Evolutionary conservation across 768 basidiomycete species (phyloP).

Genomic region (Kwoniella heveanensis): DNA sequence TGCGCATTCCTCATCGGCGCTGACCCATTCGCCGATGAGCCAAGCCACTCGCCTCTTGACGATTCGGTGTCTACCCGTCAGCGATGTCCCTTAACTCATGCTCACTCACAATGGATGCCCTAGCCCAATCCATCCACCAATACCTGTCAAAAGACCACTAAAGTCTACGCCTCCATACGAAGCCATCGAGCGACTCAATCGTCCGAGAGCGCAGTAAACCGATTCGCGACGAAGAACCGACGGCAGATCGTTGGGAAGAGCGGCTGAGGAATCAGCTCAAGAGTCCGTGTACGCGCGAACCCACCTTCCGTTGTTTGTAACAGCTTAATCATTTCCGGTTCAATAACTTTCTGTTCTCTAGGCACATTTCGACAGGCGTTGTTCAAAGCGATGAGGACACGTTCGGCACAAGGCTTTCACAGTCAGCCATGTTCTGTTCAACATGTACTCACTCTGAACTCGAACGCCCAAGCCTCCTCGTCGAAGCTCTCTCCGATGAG

Average conservation of each 20-base stretch:
- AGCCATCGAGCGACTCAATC: constrained; percentile 42
- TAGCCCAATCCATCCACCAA: constrained; percentile 35
- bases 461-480: constrained; percentile 89
- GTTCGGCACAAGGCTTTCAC: constrained; percentile 81
- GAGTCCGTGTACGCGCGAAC: background rate
- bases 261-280: constrained; percentile 27
- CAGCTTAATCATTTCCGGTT: constrained; percentile 46
- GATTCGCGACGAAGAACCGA: constrained; percentile 47
- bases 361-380: constrained; percentile 47
- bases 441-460: constrained; percentile 69
- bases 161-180: constrained; percentile 45
- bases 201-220: constrained; percentile 50
- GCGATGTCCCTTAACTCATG: background rate
- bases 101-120: constrained; percentile 37
- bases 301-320: constrained; percentile 41
- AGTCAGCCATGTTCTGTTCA: background rate
- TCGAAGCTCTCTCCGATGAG: constrained; percentile 85
- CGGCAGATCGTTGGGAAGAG: constrained; percentile 38
- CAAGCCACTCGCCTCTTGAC: constrained; percentile 94
- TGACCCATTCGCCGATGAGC: constrained; percentile 87
- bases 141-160: constrained; percentile 32
- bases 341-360: constrained; percentile 40
- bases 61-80: constrained; percentile 71
- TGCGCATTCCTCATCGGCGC: constrained; percentile 63
- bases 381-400: constrained; percentile 73